Evolutionary conservation across 108 stramenopile genomes (phyloP), one percentile per base, ranked within the genome.

Genomic region (Cyclotella choctawhatcheeana): DNA sequence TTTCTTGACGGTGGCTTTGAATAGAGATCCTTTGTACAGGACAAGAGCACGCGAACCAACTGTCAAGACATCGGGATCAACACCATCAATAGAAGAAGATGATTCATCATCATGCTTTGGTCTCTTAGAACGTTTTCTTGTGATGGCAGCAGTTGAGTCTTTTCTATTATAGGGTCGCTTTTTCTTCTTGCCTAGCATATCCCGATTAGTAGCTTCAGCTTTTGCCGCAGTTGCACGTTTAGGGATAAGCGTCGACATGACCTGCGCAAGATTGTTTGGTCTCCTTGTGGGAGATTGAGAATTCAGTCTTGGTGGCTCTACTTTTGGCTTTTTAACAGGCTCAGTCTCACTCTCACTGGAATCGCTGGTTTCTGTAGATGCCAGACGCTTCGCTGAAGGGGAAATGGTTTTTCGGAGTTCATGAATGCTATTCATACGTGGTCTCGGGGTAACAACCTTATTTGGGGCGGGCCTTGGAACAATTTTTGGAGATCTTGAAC

Each of bases 1-100:
- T 47, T 75, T 83, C 0, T 78, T 66, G 34, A 83, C 69, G 7
- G 82, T 83, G 22, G 82, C 77, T 59, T 83, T 79, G 68, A 74
- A 83, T 1, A 79, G 51, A 1, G 60, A 43, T 16, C 77, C 73
- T 31, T 76, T 74, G 72, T 83, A 83, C 14, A 30, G 31, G 14
- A 83, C 82, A 18, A 79, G 67, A 14, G 79, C 78, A 44, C 82
- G 77, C 16, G 77, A 79, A 17, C 74, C 78, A 29, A 83, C 54
- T 21, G 77, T 79, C 8, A 79, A 45, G 1, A 70, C 48, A n/a
- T 32, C 44, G 2, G 43, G 58, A 40, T 71, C 64, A 27, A 43
- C 34, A 7, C 43, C n/a, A 24, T 67, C 58, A 32, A 68, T 59
- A 17, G 63, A 67, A 35, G 69, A 64, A 5, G 66, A 75, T 0